Percentiles rank a stretch among this genome's conserved stretches.
phyloP scores from a whole-genome alignment of 805 yeast genomes.

The Monosporozyma aerobia region DNA sequence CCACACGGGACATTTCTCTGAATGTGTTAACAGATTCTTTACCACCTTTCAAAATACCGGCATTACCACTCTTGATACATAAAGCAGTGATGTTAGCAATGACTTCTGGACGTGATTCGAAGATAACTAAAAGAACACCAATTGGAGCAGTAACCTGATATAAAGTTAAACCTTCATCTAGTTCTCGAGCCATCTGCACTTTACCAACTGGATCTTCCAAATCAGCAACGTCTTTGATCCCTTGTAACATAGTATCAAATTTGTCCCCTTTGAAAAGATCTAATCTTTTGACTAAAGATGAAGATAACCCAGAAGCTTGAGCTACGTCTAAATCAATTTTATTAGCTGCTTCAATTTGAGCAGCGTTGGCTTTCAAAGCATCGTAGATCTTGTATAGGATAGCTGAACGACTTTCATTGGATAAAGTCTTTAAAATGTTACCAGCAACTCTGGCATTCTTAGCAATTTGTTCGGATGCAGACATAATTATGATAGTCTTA shows the following conservation, averaged over 20 bases:
- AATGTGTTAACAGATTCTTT: slow-evolving; percentile 85
- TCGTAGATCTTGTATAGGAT: slow-evolving; percentile 70
- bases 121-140: slow-evolving; percentile 85
- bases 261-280: slow-evolving; percentile 78
- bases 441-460: slow-evolving; percentile 75
- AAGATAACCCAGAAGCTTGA: slow-evolving; percentile 45
- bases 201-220: slow-evolving; percentile 92
- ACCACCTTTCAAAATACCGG: slow-evolving; percentile 96
- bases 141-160: slow-evolving; percentile 87
- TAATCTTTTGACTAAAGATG: slow-evolving; percentile 71
- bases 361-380: slow-evolving; percentile 51
- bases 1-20: slow-evolving; percentile 65
- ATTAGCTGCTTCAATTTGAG: slow-evolving; percentile 63
- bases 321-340: slow-evolving; percentile 67
- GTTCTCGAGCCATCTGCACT: slow-evolving; percentile 66
- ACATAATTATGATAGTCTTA: slow-evolving; percentile 3
- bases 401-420: slow-evolving; percentile 59
- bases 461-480: slow-evolving; percentile 59
- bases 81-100: slow-evolving; percentile 95
- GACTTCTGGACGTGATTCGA: slow-evolving; percentile 96
- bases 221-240: slow-evolving; percentile 82
- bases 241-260: slow-evolving; percentile 89
- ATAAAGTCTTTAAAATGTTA: slow-evolving; percentile 66
- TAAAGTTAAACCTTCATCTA: slow-evolving; percentile 83
- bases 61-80: slow-evolving; percentile 92